A percentile compares a stretch with the other conserved stretches of the same genome.
phyloP scores from a whole-genome alignment of 169 alveolate genomes.

The Cryptosporidium bovis region DNA sequence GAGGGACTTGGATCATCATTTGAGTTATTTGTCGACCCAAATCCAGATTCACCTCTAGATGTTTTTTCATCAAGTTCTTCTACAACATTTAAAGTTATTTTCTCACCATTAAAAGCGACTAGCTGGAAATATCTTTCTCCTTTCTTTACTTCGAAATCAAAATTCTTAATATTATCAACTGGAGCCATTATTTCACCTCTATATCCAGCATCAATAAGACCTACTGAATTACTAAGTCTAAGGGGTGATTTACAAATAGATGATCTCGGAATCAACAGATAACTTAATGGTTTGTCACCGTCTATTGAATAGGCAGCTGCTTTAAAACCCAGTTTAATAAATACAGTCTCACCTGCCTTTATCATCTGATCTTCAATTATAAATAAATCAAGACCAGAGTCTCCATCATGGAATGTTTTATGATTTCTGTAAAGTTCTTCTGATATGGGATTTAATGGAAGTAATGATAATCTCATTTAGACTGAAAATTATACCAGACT shows the following conservation, averaged over 20 bases:
- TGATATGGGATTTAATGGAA: constrained; percentile 76
- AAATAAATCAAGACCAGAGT: constrained; percentile 90
- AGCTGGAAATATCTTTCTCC: constrained; percentile 85
- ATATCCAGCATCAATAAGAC: constrained; percentile 91
- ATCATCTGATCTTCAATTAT: constrained; percentile 85
- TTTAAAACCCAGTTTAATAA: constrained; percentile 86
- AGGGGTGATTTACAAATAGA: constrained; percentile 91
- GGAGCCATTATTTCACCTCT: constrained; percentile 90
- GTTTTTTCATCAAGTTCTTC: constrained; percentile 85
- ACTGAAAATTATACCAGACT: neutral
- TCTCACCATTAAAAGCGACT: constrained; percentile 89
- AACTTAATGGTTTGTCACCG: constrained; percentile 63
- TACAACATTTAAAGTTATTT: constrained; percentile 85
- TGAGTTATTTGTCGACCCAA: constrained; percentile 86
- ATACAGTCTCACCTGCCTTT: constrained; percentile 86
- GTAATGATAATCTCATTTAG: constrained; percentile 19
- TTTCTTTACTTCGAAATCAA: constrained; percentile 84
- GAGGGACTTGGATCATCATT: neutral
- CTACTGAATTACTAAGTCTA: constrained; percentile 89
- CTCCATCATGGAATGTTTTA: constrained; percentile 88
- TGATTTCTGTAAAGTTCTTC: constrained; percentile 81
- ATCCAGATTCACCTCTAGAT: constrained; percentile 89
- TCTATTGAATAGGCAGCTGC: constrained; percentile 86
- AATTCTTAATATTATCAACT: constrained; percentile 88
- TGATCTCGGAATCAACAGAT: constrained; percentile 88